Conservation (phyloP, 176 grass and related monocot genomes). For the Canna indica region DNA sequence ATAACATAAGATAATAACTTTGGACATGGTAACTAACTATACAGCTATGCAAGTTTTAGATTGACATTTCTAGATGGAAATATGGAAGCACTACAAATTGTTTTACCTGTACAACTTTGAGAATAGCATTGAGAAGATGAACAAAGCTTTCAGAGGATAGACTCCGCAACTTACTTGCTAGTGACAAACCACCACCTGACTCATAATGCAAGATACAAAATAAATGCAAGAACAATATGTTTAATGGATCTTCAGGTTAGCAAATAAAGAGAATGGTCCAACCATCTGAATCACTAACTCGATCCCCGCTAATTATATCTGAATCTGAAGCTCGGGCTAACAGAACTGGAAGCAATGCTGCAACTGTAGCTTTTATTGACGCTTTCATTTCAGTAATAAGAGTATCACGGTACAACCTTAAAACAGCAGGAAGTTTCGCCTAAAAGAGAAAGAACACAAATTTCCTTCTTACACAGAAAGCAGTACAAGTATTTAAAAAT, state of each 20-base stretch:
- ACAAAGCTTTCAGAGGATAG: constrained; percentile 93
- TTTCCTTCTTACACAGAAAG: background rate
- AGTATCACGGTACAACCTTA: constrained; percentile 93
- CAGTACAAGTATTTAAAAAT: background rate
- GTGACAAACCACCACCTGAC: constrained; percentile 68
- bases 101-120: constrained; percentile 82
- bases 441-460: constrained; percentile 26
- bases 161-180: constrained; percentile 80
- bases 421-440: constrained; percentile 78
- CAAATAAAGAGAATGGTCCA: constrained; percentile 21
- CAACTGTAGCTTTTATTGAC: constrained; percentile 91
- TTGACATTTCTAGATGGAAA: background rate
- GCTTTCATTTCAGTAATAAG: constrained; percentile 98
- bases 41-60: background rate
- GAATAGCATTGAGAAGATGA: constrained; percentile 88
- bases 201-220: constrained; percentile 14
- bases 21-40: background rate
- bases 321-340: constrained; percentile 54
- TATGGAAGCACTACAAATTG: background rate
- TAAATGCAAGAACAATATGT: constrained; percentile 10
- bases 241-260: constrained; percentile 15
- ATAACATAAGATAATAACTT: too few species aligned
- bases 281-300: constrained; percentile 76
- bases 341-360: constrained; percentile 81
- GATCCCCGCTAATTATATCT: constrained; percentile 59